These are phyloP conservation scores for Comarum palustre DNA, from an alignment of 306 rosid genomes.

Conservation along the genomic window DNA sequence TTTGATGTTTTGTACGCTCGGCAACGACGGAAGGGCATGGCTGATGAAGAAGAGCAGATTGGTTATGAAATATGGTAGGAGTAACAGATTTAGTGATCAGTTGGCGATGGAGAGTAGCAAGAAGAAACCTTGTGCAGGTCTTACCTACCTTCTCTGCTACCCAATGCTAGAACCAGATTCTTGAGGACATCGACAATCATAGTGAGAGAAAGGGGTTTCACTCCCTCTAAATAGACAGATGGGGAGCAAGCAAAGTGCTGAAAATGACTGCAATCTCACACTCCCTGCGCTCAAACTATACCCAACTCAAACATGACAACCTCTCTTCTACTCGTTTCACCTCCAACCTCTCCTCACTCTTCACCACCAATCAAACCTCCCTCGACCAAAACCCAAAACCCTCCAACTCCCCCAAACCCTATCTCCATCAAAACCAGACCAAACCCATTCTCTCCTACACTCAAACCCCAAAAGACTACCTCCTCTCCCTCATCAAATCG, in stretches of 20 bases:
- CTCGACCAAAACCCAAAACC: neutral
- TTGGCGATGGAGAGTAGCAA: no score
- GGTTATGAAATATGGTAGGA: no score
- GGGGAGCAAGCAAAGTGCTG: neutral
- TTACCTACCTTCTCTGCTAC: no score
- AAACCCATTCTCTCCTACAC: slow-evolving; percentile 7
- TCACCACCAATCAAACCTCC: neutral
- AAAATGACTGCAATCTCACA: neutral
- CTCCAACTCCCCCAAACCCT: neutral
- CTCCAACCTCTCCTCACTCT: neutral
- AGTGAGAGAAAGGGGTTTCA: no score
- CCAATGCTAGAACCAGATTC: no score
- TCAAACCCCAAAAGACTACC: slow-evolving; percentile 22
- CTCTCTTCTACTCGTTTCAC: neutral
- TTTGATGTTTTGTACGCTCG: no score
- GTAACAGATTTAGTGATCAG: no score
- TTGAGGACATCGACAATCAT: no score
- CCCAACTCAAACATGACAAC: neutral
- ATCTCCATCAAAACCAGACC: slow-evolving; percentile 23
- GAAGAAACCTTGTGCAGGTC: no score
- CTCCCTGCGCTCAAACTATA: neutral
- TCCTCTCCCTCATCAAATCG: slow-evolving; percentile 51
- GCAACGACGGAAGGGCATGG: no score
- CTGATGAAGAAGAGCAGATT: no score
- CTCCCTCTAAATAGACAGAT: no score